These are phyloP conservation scores for Penicillium olsonii DNA, from an alignment of 2,329 filamentous ascomycete genomes.

Conservation along the genomic window DNA sequence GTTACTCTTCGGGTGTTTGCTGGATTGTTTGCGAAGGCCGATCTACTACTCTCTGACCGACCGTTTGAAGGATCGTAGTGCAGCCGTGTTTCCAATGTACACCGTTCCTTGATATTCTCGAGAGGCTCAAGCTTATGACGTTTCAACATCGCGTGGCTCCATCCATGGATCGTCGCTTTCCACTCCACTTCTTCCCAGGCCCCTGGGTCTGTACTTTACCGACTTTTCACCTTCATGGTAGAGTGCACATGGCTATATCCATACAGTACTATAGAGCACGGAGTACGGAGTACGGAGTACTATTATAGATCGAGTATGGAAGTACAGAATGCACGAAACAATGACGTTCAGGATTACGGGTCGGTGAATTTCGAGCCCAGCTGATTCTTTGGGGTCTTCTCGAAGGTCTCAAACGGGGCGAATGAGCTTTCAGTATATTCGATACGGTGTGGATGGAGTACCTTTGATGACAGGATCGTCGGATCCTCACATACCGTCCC, in stretches of 20 bases:
- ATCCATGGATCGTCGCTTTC: too few species aligned
- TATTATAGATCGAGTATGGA: slow-evolving; percentile 11
- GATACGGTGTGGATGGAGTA: slow-evolving; percentile 8
- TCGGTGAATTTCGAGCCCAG: slow-evolving; percentile 30
- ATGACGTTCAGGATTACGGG: too few species aligned
- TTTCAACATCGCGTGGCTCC: slow-evolving; percentile 24
- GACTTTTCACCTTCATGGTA: too few species aligned
- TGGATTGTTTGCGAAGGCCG: too few species aligned
- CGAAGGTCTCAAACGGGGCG: slow-evolving; percentile 22
- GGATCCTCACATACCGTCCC: too few species aligned
- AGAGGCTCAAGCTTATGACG: slow-evolving; percentile 13
- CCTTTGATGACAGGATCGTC: slow-evolving; percentile 19
- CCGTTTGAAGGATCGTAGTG: neutral
- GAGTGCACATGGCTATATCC: too few species aligned
- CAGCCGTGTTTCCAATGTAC: slow-evolving; percentile 8
- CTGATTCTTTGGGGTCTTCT: slow-evolving; percentile 22
- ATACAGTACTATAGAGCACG: too few species aligned
- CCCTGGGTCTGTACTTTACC: slow-evolving; percentile 28
- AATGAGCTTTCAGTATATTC: too few species aligned
- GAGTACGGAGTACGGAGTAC: neutral
- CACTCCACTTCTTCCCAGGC: slow-evolving; percentile 24
- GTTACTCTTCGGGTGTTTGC: slow-evolving; percentile 1
- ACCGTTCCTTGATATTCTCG: slow-evolving; percentile 12
- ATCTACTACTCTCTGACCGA: slow-evolving; percentile 3
- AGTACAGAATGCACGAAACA: too few species aligned